Evolutionary conservation across 345 rosid genomes (phyloP).

Genomic region (Eucalyptus curtisii): DNA sequence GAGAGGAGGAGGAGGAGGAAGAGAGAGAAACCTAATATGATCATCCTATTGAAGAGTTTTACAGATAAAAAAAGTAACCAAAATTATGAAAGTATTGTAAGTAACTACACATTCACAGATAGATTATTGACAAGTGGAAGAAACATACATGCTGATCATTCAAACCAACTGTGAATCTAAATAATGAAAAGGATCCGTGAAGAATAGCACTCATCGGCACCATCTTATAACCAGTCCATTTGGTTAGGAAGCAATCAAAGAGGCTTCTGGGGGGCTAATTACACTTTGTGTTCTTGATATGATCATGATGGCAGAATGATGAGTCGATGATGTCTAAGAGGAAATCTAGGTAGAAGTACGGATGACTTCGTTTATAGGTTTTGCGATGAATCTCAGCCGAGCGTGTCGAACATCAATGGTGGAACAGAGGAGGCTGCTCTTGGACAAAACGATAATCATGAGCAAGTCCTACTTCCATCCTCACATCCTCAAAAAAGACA

Average conservation of each 20-base stretch:
- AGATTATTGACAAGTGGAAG: background rate
- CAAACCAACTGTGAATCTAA: background rate
- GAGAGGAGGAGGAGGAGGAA: background rate
- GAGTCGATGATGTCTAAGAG: background rate
- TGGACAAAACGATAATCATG: background rate
- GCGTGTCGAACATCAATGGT: background rate
- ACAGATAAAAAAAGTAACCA: background rate
- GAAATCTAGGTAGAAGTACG: background rate
- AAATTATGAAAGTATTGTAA: background rate
- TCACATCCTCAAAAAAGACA: background rate
- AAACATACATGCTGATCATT: background rate
- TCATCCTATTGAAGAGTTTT: background rate
- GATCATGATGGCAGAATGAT: background rate
- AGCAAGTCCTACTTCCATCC: background rate
- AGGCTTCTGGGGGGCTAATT: background rate
- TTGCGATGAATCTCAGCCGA: background rate
- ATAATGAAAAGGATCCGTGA: background rate
- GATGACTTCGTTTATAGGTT: background rate
- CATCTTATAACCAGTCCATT: background rate
- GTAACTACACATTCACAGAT: background rate
- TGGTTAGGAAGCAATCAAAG: background rate
- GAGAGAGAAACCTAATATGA: background rate
- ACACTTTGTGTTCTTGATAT: background rate
- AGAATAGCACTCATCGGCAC: background rate
- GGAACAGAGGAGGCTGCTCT: background rate